Evolutionary conservation across 2,329 filamentous ascomycete genomes (phyloP).

Genomic region (Claviceps sorghi): DNA sequence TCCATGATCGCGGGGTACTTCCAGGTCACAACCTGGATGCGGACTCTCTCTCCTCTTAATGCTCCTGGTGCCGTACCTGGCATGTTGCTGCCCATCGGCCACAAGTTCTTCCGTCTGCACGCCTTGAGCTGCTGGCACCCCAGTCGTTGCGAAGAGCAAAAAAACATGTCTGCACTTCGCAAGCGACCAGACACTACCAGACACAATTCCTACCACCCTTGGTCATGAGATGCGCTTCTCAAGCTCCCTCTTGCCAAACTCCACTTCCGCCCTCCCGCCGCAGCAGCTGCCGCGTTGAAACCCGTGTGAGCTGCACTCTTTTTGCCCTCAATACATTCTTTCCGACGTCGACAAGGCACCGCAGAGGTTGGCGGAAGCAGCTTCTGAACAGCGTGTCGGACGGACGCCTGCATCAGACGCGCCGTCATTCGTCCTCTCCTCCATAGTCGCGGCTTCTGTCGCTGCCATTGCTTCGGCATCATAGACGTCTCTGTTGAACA

Average conservation of each 20-base stretch:
- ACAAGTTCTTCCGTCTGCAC: conserved; percentile 2
- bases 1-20: background rate
- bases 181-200: background rate
- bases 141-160: background rate
- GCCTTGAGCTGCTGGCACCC: background rate
- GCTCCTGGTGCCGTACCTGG: background rate
- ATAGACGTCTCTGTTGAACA: background rate
- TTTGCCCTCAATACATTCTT: background rate
- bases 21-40: no score
- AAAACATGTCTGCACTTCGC: background rate
- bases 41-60: no score
- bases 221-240: background rate
- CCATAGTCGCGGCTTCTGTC: background rate
- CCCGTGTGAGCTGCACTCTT: background rate
- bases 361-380: background rate
- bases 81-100: background rate
- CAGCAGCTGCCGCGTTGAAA: background rate
- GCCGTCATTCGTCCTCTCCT: background rate
- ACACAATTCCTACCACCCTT: background rate
- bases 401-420: background rate
- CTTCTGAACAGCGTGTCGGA: background rate
- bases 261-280: background rate
- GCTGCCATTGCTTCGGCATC: background rate
- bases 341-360: background rate
- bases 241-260: background rate